Evolutionary conservation across 768 basidiomycete species (phyloP).

Genomic region (Hemileccinum rubropunctum): DNA sequence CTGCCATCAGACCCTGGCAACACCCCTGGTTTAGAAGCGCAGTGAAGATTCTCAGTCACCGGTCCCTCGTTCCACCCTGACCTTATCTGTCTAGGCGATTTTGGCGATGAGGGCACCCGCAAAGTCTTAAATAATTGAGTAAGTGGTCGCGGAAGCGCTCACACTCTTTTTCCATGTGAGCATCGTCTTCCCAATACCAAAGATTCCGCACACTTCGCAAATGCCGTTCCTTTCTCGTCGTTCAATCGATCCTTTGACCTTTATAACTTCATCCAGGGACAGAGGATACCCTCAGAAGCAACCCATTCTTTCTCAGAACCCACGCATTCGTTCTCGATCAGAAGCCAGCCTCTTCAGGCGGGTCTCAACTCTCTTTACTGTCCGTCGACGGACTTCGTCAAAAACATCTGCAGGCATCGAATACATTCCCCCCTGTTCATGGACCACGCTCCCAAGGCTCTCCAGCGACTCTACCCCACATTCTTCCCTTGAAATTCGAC

Average conservation of each 20-base stretch:
- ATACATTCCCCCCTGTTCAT: conserved; percentile 12
- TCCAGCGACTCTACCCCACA: conserved; percentile 20
- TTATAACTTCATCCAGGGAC: background rate
- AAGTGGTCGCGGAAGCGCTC: background rate
- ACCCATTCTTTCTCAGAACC: conserved; percentile 5
- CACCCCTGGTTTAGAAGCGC: conserved; percentile 12
- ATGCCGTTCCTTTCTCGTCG: conserved; percentile 33
- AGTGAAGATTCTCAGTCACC: conserved; percentile 6
- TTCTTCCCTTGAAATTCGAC: conserved; percentile 32
- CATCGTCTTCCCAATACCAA: conserved; percentile 1
- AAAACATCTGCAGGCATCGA: conserved; percentile 21
- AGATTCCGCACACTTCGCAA: background rate
- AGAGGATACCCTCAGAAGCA: background rate
- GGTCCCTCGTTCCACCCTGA: conserved; percentile 5
- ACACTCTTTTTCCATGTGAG: conserved; percentile 15
- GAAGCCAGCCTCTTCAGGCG: conserved; percentile 28
- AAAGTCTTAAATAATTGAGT: too few species aligned
- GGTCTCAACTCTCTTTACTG: conserved; percentile 26
- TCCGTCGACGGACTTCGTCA: conserved; percentile 19
- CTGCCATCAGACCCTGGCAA: conserved; percentile 14
- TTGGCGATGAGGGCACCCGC: conserved; percentile 16
- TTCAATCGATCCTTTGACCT: conserved; percentile 21
- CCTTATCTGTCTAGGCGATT: conserved; percentile 10
- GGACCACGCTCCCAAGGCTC: conserved; percentile 16
- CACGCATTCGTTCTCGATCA: conserved; percentile 22